These are phyloP conservation scores for Podochytrium sp. DNA, from an alignment of 192 early-diverging fungal genomes.

Conservation along the genomic window DNA sequence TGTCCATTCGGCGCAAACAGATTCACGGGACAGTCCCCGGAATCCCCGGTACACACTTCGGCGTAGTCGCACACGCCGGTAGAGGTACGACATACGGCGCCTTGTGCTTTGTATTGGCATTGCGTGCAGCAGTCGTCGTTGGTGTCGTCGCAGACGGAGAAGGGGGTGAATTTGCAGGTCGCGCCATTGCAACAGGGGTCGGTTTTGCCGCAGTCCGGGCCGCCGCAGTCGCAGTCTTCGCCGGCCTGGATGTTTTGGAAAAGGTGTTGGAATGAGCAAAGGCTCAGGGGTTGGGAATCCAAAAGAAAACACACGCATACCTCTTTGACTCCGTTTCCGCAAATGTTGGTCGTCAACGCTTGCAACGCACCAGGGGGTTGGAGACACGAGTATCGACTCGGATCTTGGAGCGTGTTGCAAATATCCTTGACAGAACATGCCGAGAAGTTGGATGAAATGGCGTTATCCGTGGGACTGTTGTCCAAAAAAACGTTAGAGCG, in stretches of 20 bases:
- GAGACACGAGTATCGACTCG: conserved; percentile 18
- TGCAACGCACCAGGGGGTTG: conserved; percentile 40
- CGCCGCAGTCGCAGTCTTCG: conserved; percentile 93
- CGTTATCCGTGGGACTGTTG: conserved; percentile 57
- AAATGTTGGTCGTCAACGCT: conserved; percentile 66
- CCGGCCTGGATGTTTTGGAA: conserved; percentile 29
- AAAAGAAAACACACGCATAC: not conserved
- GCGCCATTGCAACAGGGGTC: conserved; percentile 82
- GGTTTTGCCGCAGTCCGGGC: conserved; percentile 63
- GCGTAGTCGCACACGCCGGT: conserved; percentile 79
- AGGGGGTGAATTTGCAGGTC: conserved; percentile 79
- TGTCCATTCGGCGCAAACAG: conserved; percentile 66
- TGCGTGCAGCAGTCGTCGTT: conserved; percentile 84
- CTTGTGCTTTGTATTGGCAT: conserved; percentile 65
- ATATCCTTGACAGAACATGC: conserved; percentile 40
- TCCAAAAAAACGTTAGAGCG: not conserved
- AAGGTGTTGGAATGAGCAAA: no score
- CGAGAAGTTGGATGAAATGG: conserved; percentile 46
- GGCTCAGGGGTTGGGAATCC: not conserved
- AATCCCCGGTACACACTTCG: conserved; percentile 69
- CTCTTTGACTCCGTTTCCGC: conserved; percentile 94
- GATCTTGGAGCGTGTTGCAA: conserved; percentile 11
- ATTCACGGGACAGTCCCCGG: conserved; percentile 74
- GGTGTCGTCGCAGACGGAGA: conserved; percentile 77
- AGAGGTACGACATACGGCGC: conserved; percentile 72